Percentiles rank a stretch among this genome's conserved stretches.
These are phyloP conservation scores for Apophysomyces elegans DNA, from an alignment of 371 early-diverging fungal species.

Conservation along the genomic window DNA sequence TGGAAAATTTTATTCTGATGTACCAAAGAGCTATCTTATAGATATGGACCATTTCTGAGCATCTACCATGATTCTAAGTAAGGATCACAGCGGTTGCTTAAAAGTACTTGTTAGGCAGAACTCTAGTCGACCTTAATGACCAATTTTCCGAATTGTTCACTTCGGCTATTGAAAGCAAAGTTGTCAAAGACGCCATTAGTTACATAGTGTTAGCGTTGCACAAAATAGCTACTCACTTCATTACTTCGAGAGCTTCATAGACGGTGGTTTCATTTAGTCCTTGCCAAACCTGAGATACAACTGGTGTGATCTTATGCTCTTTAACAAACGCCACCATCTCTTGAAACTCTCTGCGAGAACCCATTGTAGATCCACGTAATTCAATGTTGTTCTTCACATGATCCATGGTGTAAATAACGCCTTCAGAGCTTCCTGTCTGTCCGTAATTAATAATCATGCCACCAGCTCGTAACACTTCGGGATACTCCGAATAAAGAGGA, in stretches of 20 bases:
- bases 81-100: too few species aligned
- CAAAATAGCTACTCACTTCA: slow-evolving; percentile 44
- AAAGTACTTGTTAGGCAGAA: too few species aligned
- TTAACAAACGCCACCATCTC: slow-evolving; percentile 67
- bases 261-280: slow-evolving; percentile 50
- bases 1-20: too few species aligned
- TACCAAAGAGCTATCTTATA: too few species aligned
- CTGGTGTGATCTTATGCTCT: slow-evolving; percentile 60
- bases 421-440: slow-evolving; percentile 55
- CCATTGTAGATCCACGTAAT: slow-evolving; percentile 68
- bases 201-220: too few species aligned
- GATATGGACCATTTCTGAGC: too few species aligned
- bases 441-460: slow-evolving; percentile 67
- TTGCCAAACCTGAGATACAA: slow-evolving; percentile 62
- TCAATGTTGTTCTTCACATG: slow-evolving; percentile 63
- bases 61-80: too few species aligned
- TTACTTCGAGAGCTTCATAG: slow-evolving; percentile 58
- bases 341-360: slow-evolving; percentile 64
- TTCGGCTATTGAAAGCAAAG: neutral
- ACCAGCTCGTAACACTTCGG: slow-evolving; percentile 49
- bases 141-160: slow-evolving; percentile 14
- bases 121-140: slow-evolving; percentile 2
- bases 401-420: slow-evolving; percentile 54
- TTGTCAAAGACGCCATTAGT: neutral
- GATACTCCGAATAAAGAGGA: slow-evolving; percentile 46